Base-by-base conservation (phyloP, 345 rosid species). In the Dipteronia dyeriana region DNA sequence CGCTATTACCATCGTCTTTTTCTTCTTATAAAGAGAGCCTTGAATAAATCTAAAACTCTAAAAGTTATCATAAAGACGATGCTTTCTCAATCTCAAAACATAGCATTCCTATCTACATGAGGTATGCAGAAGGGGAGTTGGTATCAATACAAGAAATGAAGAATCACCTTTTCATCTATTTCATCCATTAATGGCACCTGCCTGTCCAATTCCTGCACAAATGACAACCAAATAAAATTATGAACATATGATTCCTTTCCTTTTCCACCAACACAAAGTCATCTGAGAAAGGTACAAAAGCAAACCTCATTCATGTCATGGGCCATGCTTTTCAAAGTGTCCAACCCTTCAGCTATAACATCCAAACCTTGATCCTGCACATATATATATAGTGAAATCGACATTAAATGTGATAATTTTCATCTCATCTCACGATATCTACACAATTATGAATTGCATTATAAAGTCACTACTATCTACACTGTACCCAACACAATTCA, bases 171-270 rank as follows among this genome's bases (percentile, higher is more conserved):
- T 14, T 86, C 85, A 76, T 90, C 96, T 34, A 88, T 90, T 85
- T 91, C 94, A 80, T 91, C 94, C 90, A 87, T 85, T 76, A 91
- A 62, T 47, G 91, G 91, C 60, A 82, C 85, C 78, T 91, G 93
- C 66, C 91, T 79, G 85, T 91, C 93, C 43, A 91, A 0, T 80
- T 91, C 96, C 96, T 91, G 86, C 79, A 78, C 74, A 78, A 39
- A 49, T 2, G 22, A 66, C 49, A 63, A 23, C 12, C 26, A 29
- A 65, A 72, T 5, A 25, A 56, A 6, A 75, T 47, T 51, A 49
- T 45, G 53, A 12, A 22, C 77, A 77, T 12, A 39, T 59, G 38
- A 38, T 38, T 45, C 67, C 75, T 43, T 38, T 34, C 20, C 43
- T 71, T 51, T 71, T 67, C 71, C 16, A 68, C 8, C 49, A 34